Base-by-base conservation (phyloP, 129 eudicot genomes). In the Artemisia tridentata region DNA sequence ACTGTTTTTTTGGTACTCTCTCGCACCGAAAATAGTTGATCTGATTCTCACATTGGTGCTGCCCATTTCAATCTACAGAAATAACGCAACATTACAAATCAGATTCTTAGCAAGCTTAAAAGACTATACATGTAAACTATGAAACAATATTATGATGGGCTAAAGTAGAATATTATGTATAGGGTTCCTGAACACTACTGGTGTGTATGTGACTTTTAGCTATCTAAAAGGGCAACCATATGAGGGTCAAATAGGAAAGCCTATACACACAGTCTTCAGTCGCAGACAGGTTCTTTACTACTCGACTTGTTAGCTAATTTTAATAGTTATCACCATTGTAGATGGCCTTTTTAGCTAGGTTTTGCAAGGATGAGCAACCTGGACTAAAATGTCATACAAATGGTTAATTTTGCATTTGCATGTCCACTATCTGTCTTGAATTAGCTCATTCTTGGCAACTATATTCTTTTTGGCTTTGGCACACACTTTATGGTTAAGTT, bases 1-100 rank as follows among this genome's bases (percentile, higher is more conserved):
- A 79, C 65, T 86, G 82, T 86, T 86, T 62, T 86, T 89, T 0
- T 90, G 80, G 71, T 89, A 86, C 58, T 84, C 90, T 86, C 96
- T 84, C 34, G 96, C 88, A 63, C 96, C 96, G 52, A 89, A 89
- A 34, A 89, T 92, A 81, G 98, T 92, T 49, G 98, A 88, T 61
- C 98, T 96, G 23, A 92, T 62, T 67, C 96, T 88, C 51, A 92
- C 91, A 76, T 86, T 92, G 25, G 96, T 92, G 54, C 84, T 80
- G 76, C n/a, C n/a, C n/a, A n/a, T n/a, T n/a, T n/a, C n/a, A n/a
- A n/a, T n/a, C n/a, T n/a, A n/a, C n/a, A n/a, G 5, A 16, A 64
- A 72, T 8, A 2, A 65, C 16, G 54, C 41, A 34, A 62, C 20
- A 14, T 54, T 46, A 58, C 0, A 18, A 1, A 63, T 73, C 15